Percentiles rank a stretch among this genome's conserved stretches.
Conservation (phyloP, 2,329 filamentous ascomycete genomes). For the Penicillium sp. region DNA sequence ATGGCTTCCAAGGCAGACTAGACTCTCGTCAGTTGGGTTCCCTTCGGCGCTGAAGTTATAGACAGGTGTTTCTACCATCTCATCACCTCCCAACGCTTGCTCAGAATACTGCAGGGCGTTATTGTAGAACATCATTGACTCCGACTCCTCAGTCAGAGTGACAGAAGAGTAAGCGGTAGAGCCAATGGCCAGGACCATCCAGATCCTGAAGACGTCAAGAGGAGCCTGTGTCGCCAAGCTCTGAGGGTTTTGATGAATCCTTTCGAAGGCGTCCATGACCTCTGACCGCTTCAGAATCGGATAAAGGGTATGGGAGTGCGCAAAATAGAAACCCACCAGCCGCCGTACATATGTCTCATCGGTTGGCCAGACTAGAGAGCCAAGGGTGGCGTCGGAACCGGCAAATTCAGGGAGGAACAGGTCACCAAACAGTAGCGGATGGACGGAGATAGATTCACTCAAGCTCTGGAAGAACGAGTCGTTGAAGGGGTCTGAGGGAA, state of each 20-base stretch:
- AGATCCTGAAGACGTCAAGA: conserved; percentile 43
- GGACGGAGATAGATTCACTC: conserved; percentile 1
- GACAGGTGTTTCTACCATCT: conserved; percentile 35
- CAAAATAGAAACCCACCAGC: conserved; percentile 47
- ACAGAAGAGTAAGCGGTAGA: conserved; percentile 47
- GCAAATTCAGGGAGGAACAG: background rate
- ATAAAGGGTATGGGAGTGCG: conserved; percentile 49
- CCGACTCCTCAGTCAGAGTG: conserved; percentile 43
- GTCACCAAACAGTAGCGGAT: conserved; percentile 5
- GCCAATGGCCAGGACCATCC: conserved; percentile 51
- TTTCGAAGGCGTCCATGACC: conserved; percentile 21
- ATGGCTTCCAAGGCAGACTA: conserved; percentile 46
- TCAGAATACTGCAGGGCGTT: conserved; percentile 47
- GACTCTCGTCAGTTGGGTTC: background rate
- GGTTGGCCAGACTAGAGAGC: conserved; percentile 6
- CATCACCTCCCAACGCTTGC: conserved; percentile 36
- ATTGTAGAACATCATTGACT: conserved; percentile 45
- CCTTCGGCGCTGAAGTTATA: background rate
- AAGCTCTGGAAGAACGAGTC: conserved; percentile 8
- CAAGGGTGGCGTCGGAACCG: background rate
- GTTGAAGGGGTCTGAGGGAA: conserved; percentile 15
- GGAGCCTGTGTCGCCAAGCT: conserved; percentile 26
- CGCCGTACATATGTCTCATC: conserved; percentile 27
- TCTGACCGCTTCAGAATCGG: conserved; percentile 42
- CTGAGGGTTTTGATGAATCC: background rate